Base-by-base conservation (phyloP, 202 grass and related monocot genomes). In the Setaria viridis region DNA sequence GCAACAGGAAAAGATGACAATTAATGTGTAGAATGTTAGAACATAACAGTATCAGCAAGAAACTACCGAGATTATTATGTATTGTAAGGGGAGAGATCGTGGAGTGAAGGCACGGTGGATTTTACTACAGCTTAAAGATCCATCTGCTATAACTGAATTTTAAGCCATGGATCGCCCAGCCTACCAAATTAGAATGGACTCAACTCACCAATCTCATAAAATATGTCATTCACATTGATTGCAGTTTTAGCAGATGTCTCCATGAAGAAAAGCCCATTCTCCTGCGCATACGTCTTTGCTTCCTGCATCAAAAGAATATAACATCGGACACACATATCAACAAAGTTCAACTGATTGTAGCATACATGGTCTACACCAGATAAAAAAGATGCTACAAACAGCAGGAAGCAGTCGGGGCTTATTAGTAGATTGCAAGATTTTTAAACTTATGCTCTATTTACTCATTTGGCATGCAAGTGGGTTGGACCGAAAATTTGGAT, bases 201-300 rank as follows among this genome's bases (percentile, higher is more conserved):
- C 42, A 74, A 82, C 90, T 92, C 72, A 98, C 95, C 95, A 15
- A 98, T 95, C 89, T 98, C 93, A 34, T 98, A 91, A 62, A 95
- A 98, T 49, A 98, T 81, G 60, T 98, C 91, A 11, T 98, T 98
- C 77, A 98, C 95, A 83, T 98, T 98, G 69, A 90, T 87, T 20
- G 95, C 91, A 13, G 91, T 98, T 89, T 98, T 95, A 43, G 95
- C 91, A 89, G 95, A 98, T 4, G 95, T 93, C 86, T 98, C 95
- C 87, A 98, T 91, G 85, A 98, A 98, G 83, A 98, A 98, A 53
- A 98, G 91, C 1, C 92, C 95, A 82, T 98, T 98, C 62, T 98
- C 91, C 79, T 95, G 87, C 13, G 95, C 95, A 20, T 98, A 95
- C 13, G 84, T 83, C 70, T 89, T 74, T 16, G 95, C 95, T 85